These are phyloP conservation scores for Cryptosporidium ubiquitum DNA, from an alignment of 169 alveolate species.

Conservation along the genomic window DNA sequence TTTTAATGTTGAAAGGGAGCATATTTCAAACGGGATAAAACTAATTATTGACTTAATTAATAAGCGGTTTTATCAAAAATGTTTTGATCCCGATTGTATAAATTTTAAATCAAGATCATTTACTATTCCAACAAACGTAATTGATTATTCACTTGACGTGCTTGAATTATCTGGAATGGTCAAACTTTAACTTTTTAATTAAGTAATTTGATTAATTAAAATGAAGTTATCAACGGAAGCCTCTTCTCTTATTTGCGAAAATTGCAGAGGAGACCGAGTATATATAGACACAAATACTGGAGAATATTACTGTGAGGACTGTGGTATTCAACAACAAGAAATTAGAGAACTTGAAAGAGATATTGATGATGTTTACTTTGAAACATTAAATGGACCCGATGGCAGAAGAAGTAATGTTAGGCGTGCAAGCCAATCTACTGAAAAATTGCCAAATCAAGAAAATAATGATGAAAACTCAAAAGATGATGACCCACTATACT, in stretches of 20 bases:
- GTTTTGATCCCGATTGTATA: slow-evolving; percentile 76
- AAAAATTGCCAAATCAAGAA: neutral
- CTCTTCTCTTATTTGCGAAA: slow-evolving; percentile 41
- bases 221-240: slow-evolving; percentile 11
- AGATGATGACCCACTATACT: neutral
- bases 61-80: slow-evolving; percentile 73
- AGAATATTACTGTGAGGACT: slow-evolving; percentile 70
- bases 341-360: slow-evolving; percentile 62
- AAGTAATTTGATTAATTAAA: neutral
- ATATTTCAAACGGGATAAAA: slow-evolving; percentile 72
- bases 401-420: slow-evolving; percentile 54
- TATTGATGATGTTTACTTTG: slow-evolving; percentile 67
- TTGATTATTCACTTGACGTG: slow-evolving; percentile 14
- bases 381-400: slow-evolving; percentile 22
- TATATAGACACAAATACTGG: slow-evolving; percentile 62
- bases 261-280: slow-evolving; percentile 51
- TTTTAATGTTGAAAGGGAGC: slow-evolving; percentile 69
- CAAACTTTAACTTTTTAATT: neutral
- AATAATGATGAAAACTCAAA: neutral
- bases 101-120: slow-evolving; percentile 38
- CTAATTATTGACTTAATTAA: slow-evolving; percentile 29
- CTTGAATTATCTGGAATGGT: slow-evolving; percentile 33
- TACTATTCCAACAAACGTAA: slow-evolving; percentile 18
- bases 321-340: slow-evolving; percentile 73
- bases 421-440: slow-evolving; percentile 72